Base-by-base conservation (phyloP, 208 protist species). In the Herpetomonas muscarum region DNA sequence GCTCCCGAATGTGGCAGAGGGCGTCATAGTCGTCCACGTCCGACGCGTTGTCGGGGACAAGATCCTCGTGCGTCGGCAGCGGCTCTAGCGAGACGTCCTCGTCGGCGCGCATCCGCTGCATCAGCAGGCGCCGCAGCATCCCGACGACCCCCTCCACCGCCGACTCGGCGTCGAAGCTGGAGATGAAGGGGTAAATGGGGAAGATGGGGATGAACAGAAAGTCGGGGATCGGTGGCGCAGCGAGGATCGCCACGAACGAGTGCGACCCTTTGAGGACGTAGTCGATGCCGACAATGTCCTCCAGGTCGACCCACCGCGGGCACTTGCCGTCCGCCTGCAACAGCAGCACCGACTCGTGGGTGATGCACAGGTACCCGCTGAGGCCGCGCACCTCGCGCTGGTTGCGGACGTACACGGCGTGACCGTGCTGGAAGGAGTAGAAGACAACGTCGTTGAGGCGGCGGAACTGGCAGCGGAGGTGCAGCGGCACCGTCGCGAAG, bases 401-500 rank as follows among this genome's bases (percentile, higher is more conserved):
- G 45, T 79, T 64, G 19, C 67, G 66, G 30, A 76, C 59, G 59
- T 72, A 76, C 3, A 81, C 70, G 22, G 64, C 55, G 50, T 81
- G 75, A 21, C 70, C 75, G 30, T 66, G 58, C 52, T 75, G 75
- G 17, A 81, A 67, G 12, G 64, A 72, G 61, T 84, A 84, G 25
- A 84, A 70, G 32, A 78, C 71, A 3, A 73, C 70, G 31, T 75
- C 58, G 37, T 84, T 70, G 13, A 79, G 49, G 0, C 61, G 61
- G 24, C 64, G 65, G 42, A 79, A 76, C 47, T 63, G 55, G 64
- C 73, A 59, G 24, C 76, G 71, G 4, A 84, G 64, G 64, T 84
- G 71, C 25, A 84, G 72, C n/a, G 76, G 76, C 15, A 84, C 65
- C 13, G 70, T 70, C 6, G 76, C 64, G 31, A 84, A 67, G 25